phyloP scores from a whole-genome alignment of 352 stramenopile genomes.

The Phytophthora citricola region DNA sequence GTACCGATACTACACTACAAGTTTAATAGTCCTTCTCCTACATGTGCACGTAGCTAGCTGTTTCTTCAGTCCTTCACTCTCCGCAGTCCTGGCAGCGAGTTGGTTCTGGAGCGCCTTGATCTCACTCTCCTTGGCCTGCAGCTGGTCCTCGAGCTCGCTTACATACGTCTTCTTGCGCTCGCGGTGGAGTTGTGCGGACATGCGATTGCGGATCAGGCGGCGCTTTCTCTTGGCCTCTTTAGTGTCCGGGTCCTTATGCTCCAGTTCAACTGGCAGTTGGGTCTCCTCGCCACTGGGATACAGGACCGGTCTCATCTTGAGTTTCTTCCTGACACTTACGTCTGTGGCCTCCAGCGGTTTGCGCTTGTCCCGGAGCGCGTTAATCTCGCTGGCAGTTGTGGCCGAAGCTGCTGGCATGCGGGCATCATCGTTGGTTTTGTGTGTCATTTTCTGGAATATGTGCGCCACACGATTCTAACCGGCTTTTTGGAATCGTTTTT shows the following conservation, averaged over 20 bases:
- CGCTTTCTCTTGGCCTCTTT: constrained; percentile 92
- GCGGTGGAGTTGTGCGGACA: constrained; percentile 88
- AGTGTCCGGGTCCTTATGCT: constrained; percentile 84
- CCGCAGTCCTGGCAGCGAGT: constrained; percentile 68
- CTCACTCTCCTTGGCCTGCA: constrained; percentile 83
- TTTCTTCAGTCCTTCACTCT: constrained; percentile 70
- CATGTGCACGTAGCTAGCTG: constrained; percentile 27
- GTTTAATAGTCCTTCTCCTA: no score
- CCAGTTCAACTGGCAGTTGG: constrained; percentile 78
- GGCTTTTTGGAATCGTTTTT: no score
- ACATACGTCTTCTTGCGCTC: constrained; percentile 91
- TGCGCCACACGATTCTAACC: no score
- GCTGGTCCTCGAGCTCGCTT: constrained; percentile 82
- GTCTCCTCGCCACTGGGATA: constrained; percentile 72
- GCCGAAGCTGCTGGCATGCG: no score
- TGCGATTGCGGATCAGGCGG: constrained; percentile 86
- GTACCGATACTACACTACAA: no score
- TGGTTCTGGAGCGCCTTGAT: constrained; percentile 79
- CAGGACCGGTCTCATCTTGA: constrained; percentile 66
- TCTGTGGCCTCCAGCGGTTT: constrained; percentile 46
- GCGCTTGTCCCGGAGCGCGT: constrained; percentile 81
- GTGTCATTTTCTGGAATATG: no score
- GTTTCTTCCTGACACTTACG: constrained; percentile 57
- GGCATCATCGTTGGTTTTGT: no score
- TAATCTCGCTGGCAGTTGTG: constrained; percentile 50